Conservation (phyloP, 768 basidiomycete genomes). For the Serendipita indica region DNA sequence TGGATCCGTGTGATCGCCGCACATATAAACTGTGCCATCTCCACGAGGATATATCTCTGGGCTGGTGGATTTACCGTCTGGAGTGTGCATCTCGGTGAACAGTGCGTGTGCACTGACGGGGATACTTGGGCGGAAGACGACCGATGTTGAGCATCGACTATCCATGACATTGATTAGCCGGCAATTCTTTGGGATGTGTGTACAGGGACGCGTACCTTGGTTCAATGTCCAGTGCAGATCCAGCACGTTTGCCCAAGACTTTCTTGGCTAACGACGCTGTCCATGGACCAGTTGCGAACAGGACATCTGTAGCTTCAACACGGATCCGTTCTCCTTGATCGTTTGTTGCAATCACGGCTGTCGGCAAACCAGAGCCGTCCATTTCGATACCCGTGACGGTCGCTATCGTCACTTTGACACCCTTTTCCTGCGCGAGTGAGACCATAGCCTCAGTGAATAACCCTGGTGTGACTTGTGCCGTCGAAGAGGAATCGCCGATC, state of each 20-base stretch:
- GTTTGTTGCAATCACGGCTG: slow-evolving; percentile 20
- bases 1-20: slow-evolving; percentile 16
- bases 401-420: slow-evolving; percentile 33
- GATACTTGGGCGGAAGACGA: slow-evolving; percentile 21
- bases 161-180: slow-evolving; percentile 21
- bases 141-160: slow-evolving; percentile 59
- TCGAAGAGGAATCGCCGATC: slow-evolving; percentile 19
- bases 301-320: slow-evolving; percentile 49
- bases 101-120: slow-evolving; percentile 59
- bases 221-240: slow-evolving; percentile 11
- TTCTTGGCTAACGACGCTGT: slow-evolving; percentile 36
- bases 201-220: background rate
- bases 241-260: slow-evolving; percentile 17
- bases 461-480: slow-evolving; percentile 67
- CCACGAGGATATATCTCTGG: slow-evolving; percentile 27
- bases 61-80: slow-evolving; percentile 22
- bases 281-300: slow-evolving; percentile 83
- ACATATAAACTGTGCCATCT: slow-evolving; percentile 18
- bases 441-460: slow-evolving; percentile 61
- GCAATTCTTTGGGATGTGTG: background rate
- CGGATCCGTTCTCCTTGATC: slow-evolving; percentile 17
- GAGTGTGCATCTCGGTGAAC: slow-evolving; percentile 58
- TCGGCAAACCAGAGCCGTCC: slow-evolving; percentile 34
- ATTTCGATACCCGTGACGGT: slow-evolving; percentile 19
- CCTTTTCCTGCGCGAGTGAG: slow-evolving; percentile 41